Percentiles rank a stretch among this genome's conserved stretches.
These are phyloP conservation scores for Rostrohypoxylon terebratum DNA, from an alignment of 495 filamentous ascomycete species.

Conservation along the genomic window DNA sequence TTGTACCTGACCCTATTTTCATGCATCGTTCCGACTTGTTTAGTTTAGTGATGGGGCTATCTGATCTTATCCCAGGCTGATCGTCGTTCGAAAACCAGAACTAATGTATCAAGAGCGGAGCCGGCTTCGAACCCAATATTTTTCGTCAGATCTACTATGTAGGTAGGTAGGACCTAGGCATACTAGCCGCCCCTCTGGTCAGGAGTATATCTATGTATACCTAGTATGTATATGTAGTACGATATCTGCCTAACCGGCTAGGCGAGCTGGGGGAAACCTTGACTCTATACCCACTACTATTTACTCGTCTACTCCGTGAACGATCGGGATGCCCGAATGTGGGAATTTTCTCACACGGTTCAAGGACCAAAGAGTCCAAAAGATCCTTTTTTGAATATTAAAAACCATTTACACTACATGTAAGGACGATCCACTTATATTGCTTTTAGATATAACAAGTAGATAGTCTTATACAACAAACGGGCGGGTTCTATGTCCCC, in stretches of 20 bases:
- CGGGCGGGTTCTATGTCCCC: slow-evolving; percentile 11
- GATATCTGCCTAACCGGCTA: slow-evolving; percentile 24
- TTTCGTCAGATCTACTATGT: slow-evolving; percentile 24
- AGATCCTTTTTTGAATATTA: background rate
- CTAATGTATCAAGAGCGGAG: slow-evolving; percentile 29
- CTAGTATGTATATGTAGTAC: slow-evolving; percentile 20
- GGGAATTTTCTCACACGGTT: background rate
- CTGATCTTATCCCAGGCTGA: background rate
- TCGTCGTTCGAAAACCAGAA: slow-evolving; percentile 17
- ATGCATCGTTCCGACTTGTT: background rate
- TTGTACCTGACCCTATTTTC: background rate
- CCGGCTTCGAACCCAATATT: slow-evolving; percentile 29
- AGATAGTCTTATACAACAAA: slow-evolving; percentile 4
- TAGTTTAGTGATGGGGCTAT: background rate
- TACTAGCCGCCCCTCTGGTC: slow-evolving; percentile 4
- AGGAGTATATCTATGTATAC: background rate
- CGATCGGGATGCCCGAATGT: slow-evolving; percentile 35
- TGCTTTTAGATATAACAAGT: background rate
- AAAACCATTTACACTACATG: background rate
- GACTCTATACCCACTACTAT: slow-evolving; percentile 18
- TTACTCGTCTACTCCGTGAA: slow-evolving; percentile 16
- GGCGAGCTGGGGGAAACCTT: slow-evolving; percentile 29
- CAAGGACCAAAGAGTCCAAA: background rate
- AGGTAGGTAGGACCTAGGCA: no score
- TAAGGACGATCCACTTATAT: slow-evolving; percentile 5